Conservation (phyloP, 768 basidiomycete species). For the Russula virescens region DNA sequence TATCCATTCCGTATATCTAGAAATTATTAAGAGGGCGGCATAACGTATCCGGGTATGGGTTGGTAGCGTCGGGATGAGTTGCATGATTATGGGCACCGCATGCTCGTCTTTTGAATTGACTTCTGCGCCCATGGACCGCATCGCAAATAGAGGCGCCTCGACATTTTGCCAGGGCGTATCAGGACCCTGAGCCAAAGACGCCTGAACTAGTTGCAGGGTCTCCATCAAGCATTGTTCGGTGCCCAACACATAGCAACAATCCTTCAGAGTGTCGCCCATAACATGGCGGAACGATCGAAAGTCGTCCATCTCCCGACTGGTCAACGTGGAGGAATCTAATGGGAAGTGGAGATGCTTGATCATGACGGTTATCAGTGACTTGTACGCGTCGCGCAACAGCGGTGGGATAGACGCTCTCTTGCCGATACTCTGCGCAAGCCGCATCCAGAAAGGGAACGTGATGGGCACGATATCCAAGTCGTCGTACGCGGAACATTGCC, state of each 20-base stretch:
- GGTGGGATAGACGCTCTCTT: slow-evolving; percentile 67
- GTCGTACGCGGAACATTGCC: slow-evolving; percentile 83
- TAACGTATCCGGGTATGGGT: slow-evolving; percentile 89
- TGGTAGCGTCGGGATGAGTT: slow-evolving; percentile 85
- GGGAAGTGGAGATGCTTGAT: slow-evolving; percentile 93
- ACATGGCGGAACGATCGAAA: slow-evolving; percentile 95
- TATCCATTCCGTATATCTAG: slow-evolving; percentile 97
- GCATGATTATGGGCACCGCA: slow-evolving; percentile 94
- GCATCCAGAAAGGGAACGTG: slow-evolving; percentile 99
- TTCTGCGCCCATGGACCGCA: slow-evolving; percentile 97
- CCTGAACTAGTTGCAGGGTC: slow-evolving; percentile 74
- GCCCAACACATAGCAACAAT: slow-evolving; percentile 92
- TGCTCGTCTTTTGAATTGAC: slow-evolving; percentile 76
- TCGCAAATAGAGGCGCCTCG: slow-evolving; percentile 94
- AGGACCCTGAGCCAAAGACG: slow-evolving; percentile 57
- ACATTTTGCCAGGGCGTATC: slow-evolving; percentile 87
- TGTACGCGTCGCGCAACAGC: slow-evolving; percentile 80
- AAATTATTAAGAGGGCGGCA: slow-evolving; percentile 89
- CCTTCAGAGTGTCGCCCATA: slow-evolving; percentile 98
- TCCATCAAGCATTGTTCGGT: slow-evolving; percentile 77
- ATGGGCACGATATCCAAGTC: slow-evolving; percentile 96
- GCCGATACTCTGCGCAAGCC: slow-evolving; percentile 82
- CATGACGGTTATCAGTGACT: slow-evolving; percentile 75
- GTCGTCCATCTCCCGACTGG: slow-evolving; percentile 83
- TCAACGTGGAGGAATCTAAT: slow-evolving; percentile 53